A percentile compares a stretch with the other conserved stretches of the same genome.
phyloP scores from a whole-genome alignment of 371 early-diverging fungal genomes.

The Circinella umbellata region DNA sequence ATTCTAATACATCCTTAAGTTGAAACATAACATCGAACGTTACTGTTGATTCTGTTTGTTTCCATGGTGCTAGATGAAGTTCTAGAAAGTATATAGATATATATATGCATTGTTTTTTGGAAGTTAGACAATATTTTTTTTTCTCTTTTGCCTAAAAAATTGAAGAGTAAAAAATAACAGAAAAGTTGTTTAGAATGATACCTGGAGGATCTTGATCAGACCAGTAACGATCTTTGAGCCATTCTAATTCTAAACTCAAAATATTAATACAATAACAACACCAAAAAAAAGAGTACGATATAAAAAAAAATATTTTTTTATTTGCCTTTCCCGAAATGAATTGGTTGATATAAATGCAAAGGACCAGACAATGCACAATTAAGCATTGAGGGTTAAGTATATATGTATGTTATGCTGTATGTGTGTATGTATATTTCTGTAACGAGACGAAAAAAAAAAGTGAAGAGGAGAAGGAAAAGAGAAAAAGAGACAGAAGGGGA shows the following conservation, averaged over 20 bases:
- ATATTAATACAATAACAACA: too few relatives aligned
- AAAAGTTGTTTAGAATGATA: neutral
- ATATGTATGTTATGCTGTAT: too few relatives aligned
- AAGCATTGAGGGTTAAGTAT: neutral
- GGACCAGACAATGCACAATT: slow-evolving; percentile 7
- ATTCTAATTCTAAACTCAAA: slow-evolving; percentile 1
- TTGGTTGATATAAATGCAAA: neutral
- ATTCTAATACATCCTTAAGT: neutral
- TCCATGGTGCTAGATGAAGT: neutral
- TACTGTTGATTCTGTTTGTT: neutral
- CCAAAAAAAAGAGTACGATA: neutral
- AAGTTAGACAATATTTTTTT: too few relatives aligned
- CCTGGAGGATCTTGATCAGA: slow-evolving; percentile 6
- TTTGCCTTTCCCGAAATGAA: slow-evolving; percentile 5
- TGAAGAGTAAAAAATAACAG: too few relatives aligned
- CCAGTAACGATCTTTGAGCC: neutral
- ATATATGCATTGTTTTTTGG: too few relatives aligned
- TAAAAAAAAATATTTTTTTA: neutral
- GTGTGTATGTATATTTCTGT: too few relatives aligned
- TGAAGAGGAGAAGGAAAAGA: neutral
- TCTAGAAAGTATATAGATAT: neutral
- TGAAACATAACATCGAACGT: slow-evolving; percentile 10
- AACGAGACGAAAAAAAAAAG: neutral
- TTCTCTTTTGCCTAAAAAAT: too few relatives aligned
- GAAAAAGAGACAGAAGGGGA: neutral